Base-by-base conservation (phyloP, 495 filamentous ascomycete genomes). In the Xylaria palmicola region DNA sequence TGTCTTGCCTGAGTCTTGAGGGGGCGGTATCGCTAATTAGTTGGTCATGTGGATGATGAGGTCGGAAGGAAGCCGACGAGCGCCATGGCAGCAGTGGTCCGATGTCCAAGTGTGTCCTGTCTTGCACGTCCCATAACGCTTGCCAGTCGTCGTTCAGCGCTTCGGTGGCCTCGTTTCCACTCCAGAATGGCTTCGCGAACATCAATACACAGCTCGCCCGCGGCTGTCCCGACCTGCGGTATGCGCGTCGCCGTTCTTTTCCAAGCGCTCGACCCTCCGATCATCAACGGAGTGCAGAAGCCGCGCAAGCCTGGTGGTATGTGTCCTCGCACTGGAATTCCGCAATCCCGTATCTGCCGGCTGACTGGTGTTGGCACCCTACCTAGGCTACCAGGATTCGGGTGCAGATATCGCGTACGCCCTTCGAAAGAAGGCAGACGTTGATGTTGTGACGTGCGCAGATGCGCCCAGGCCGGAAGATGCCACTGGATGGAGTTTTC, bases 401-500 rank as follows among this genome's bases (percentile, higher is more conserved):
- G 39, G 39, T 3, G 39, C 39, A 43, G 39, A 43, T 43, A 43
- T 43, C 7, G 39, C 39, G 17, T 43, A 43, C 17, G 15, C 2
- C 7, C 39, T 43, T 19, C 39, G 39, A 17, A 17, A 43, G 20
- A 43, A 19, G 15, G 39, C 39, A 7, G 20, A 43, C 15, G 39
- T 43, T 6, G 39, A 43, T 2, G 7, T 43, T 15, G 15, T 43
- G 15, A 43, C 39, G 3, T 43, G 3, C 15, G 15, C 7, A 19
- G 39, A 43, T 3, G 13, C 15, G 3, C 39, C 39, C 6, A 19
- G 20, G 17, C 15, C 39, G 15, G 15, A 19, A 43, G 15, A 19
- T 1, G 6, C 39, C 17, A 43, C 39, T 40, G 71, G 69, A 10
- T 74, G 74, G 72, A 65, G 62, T 17, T 78, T 78, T 61, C 68